Evolutionary conservation across 305 asterid genomes (phyloP), one percentile per base, ranked within the genome.

Genomic region (Fraxinus latifolia): DNA sequence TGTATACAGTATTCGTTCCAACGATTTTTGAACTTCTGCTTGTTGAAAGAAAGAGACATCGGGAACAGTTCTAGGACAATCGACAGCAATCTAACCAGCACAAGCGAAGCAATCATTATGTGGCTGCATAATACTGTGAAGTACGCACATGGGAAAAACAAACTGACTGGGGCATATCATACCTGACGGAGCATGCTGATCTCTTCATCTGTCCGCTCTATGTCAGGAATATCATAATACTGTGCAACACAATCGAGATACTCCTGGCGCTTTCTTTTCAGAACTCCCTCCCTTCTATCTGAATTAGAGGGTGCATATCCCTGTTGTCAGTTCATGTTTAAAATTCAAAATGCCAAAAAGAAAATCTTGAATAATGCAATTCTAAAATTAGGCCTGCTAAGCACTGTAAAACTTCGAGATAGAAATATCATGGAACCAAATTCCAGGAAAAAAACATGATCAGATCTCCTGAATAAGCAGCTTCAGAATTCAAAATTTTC

Each of bases 251-350:
- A 95, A 87, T 95, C 97, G 9, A 93, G 92, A 90, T 95, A 93
- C 87, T 94, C 98, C 83, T 79, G 67, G 79, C 94, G 95, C 87
- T 95, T 95, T 89, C 99, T 91, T 86, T 85, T 91, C 84, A 94
- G 86, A 85, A 93, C 88, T 87, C 95, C 97, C 89, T 93, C 98
- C 96, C 98, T 95, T 95, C 99, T 92, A 92, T 95, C 98, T 93
- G 99, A 95, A 95, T 89, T 95, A 93, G 95, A 94, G 84, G 99
- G 95, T 91, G 98, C 99, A 95, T 95, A 95, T 91, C 98, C 99
- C 98, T 95, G 98, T 93, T 86, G 93, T 92, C 97, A 89, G 97
- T 91, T 89, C 86, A 87, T 89, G 75, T 84, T 91, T 87, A 85
- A 89, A 84, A 77, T 88, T 87, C 91, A 88, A 85, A 83, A 27